Evolutionary conservation across 768 basidiomycete species (phyloP), one percentile per base, ranked within the genome.

Genomic region (Mycena chlorophos): DNA sequence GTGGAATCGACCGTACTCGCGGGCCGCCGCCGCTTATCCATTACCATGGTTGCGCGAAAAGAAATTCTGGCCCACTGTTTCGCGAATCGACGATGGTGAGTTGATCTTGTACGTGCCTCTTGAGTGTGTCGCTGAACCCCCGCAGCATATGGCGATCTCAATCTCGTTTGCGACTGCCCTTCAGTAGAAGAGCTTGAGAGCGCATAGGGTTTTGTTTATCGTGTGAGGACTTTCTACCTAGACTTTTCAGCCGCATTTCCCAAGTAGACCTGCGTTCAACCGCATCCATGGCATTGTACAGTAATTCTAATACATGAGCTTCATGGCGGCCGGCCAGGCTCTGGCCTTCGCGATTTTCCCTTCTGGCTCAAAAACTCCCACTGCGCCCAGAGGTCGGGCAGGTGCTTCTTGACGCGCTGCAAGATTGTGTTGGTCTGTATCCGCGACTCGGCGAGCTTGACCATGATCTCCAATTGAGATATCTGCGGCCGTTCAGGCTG

Each of bases 41-140:
- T 69, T 93, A 57, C 80, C 88, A 13, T 90, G 85, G 78, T 78
- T 99, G 27, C 76, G 77, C 48, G 87, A 90, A 71, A 89, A 83
- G 77, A 99, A 99, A 73, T 96, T 98, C 75, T 99, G 97, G 97
- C 96, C 97, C 1, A 81, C 90, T 4, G 89, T 95, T 39, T 88
- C 91, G 4, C 81, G 96, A 45, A 83, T 99, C 49, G 95, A 98
- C 66, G 96, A 98, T 76, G 89, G 93, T 94, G 68, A 67, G 28
- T 28, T 22, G 20, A 42, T 5, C 8, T 8, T 22, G 8, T 12
- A 43, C 59, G 19, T 14, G 30, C 46, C 14, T n/a, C 12, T 46
- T 3, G 16, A 19, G 39, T 25, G 28, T 30, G 17, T 22, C 19
- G 54, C 57, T 64, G 29, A 13, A 49, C 30, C 26, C 47, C 58